Evolutionary conservation across 768 basidiomycete species (phyloP), one percentile per base, ranked within the genome.

Genomic region (Lanmaoa rubissima): DNA sequence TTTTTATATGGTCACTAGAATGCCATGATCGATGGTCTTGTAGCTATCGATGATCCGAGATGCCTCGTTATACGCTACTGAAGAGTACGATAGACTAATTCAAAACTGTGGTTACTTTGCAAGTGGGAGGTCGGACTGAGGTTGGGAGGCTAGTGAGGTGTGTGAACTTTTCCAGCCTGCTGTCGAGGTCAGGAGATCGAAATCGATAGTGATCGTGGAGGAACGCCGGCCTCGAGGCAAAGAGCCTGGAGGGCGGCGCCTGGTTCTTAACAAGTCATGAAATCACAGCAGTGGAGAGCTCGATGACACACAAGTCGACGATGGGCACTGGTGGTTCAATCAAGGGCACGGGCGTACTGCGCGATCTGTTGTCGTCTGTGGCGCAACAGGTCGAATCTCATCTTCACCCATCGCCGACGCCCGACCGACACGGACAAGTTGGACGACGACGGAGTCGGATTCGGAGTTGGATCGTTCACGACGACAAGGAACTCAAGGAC

Each of bases 351-450:
- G 21, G 38, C 6, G 34, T 2, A 1, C 48, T 67, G 24, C 65
- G 61, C 54, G 65, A 59, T 32, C 50, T 68, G 50, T 52, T 62
- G 55, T 62, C 66, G 44, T 53, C 60, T 58, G 55, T 66, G 55
- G 63, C 63, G 51, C 65, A 68, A 26, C 63, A 65, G 45, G 55
- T 68, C 57, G 65, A 65, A 21, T 66, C 63, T 6, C 65, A 57
- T 43, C 62, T 67, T 44, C 47, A 50, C n/a, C 54, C 54, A 40
- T 40, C 55, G 3, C 9, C 34, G 26, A 31, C 28, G 28, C 42
- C 10, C 17, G 38, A 24, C 24, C 58, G 35, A 31, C 48, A 28
- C 53, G 35, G 38, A 53, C 51, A 31, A 10, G 38, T n/a, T 24
- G 12, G 39, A 42, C 57, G 65, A 49, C 61, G 60, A 38, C 43